Evolutionary conservation across 164 flowering plant genomes (phyloP).

Genomic region (Euptelea pleiosperma): DNA sequence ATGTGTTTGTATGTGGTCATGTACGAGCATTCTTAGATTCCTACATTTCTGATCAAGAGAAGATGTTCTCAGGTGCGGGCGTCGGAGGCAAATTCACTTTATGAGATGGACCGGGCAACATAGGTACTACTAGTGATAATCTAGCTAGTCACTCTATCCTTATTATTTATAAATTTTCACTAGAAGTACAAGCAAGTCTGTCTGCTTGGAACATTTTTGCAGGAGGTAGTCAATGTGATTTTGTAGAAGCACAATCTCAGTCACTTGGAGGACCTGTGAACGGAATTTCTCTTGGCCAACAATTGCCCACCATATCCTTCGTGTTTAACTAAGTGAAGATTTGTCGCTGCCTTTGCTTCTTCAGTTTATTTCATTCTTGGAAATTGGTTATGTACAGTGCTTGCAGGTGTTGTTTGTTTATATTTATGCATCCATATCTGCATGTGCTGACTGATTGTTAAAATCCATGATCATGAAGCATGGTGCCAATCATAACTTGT

Average conservation of each 20-base stretch:
- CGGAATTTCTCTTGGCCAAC: conserved; percentile 55
- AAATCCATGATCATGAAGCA: no score
- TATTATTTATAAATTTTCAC: not conserved
- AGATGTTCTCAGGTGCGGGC: conserved; percentile 29
- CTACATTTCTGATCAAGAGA: not conserved
- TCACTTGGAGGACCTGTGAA: conserved; percentile 66
- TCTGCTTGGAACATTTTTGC: conserved; percentile 10
- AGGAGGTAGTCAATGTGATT: conserved; percentile 71
- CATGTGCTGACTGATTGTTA: no score
- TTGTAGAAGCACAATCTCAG: conserved; percentile 78
- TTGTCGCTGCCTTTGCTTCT: no score
- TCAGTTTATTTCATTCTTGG: no score
- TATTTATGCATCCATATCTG: no score
- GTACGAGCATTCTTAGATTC: not conserved
- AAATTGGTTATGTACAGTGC: no score
- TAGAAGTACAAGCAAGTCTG: not conserved
- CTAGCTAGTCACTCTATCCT: not conserved
- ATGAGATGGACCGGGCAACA: conserved; percentile 90
- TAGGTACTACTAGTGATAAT: conserved; percentile 27
- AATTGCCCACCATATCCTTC: conserved; percentile 49
- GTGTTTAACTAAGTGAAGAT: not conserved
- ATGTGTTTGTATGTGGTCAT: not conserved
- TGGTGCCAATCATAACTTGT: no score
- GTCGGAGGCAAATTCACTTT: conserved; percentile 78
- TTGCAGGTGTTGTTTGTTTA: no score